These are phyloP conservation scores for Vanrija sp. DNA, from an alignment of 1,284 basidiomycete genomes.

Conservation along the genomic window DNA sequence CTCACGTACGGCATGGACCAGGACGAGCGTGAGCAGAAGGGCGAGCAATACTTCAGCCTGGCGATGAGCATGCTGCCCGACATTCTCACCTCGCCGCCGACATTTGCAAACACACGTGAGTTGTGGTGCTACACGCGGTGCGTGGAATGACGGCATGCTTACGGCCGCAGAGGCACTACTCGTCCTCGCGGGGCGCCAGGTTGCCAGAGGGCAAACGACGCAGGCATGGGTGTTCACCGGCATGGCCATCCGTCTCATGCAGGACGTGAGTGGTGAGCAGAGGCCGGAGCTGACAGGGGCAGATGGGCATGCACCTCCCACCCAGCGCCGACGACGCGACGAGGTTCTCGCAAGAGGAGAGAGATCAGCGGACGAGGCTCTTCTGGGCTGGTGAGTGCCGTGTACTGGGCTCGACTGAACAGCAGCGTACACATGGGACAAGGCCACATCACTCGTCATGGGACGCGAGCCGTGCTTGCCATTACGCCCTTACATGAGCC, in stretches of 20 bases:
- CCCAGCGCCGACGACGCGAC: constrained; percentile 6
- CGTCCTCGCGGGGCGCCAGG: constrained; percentile 6
- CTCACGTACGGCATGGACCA: constrained; percentile 9
- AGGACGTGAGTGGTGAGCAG: constrained; percentile 9
- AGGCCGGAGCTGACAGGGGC: not conserved
- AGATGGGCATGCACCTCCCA: constrained; percentile 16
- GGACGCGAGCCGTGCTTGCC: constrained; percentile 13
- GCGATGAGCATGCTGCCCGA: constrained; percentile 14
- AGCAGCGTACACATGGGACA: constrained; percentile 17
- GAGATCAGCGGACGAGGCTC: constrained; percentile 9
- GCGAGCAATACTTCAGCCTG: constrained; percentile 11
- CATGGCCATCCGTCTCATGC: constrained; percentile 23
- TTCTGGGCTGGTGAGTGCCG: constrained; percentile 6
- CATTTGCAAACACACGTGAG: too few species aligned
- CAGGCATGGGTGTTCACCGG: constrained; percentile 19
- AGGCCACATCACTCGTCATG: constrained; percentile 9
- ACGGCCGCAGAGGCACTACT: constrained; percentile 12
- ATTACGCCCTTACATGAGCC: constrained; percentile 1
- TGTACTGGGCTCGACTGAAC: too few species aligned
- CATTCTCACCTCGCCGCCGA: not conserved
- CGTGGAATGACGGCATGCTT: not conserved
- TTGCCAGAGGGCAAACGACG: constrained; percentile 7
- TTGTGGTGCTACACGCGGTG: too few species aligned
- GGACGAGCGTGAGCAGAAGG: constrained; percentile 6
- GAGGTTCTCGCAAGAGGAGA: constrained; percentile 10